Evolutionary conservation across 2,329 filamentous ascomycete species (phyloP), one percentile per base, ranked within the genome.

Genomic region (Scedosporium boydii): DNA sequence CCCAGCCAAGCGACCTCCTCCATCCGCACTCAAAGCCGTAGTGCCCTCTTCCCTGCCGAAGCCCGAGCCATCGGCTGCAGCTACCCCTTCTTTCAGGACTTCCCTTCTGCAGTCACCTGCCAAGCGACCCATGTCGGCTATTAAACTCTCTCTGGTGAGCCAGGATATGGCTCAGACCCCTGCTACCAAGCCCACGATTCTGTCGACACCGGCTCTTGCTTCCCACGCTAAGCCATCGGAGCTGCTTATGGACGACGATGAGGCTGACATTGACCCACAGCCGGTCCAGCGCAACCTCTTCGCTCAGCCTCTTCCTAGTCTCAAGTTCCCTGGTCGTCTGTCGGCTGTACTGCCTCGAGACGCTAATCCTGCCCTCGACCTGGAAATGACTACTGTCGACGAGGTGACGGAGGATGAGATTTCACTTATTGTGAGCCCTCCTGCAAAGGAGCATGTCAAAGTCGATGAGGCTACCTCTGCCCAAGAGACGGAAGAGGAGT

Each of bases 1-100:
- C 7, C 81, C 80, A 3, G 79, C 80, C 1, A 83, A 83, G 67
- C 74, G 79, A 60, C 71, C 71, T n/a, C 66, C 62, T 18, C 60
- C 56, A 16, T 61, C 63, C 4, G 60, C 61, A 2, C 61, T 66
- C n/a, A 42, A 38, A 29, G 51, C 46, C 34, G 21, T 26, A 41
- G 14, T 41, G 12, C 23, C 55, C 10, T 55, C 26, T 16, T 10
- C 38, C 12, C 29, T 55, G 1, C 5, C 53, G 12, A 21, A 42
- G 18, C 41, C 38, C 1, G 60, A 44, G 21, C 5, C 34, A 12
- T n/a, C 18, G 14, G 1, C 38, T 27, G 34, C 58, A 4, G 6
- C 58, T 16, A 46, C 14, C 10, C 44, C 53, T 26, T 51, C 59
- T n/a, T 51, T 61, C 42, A 61, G 34, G 48, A 48, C 26, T 12